These are phyloP conservation scores for Diaporthe sp. DNA, from an alignment of 2,329 filamentous ascomycete species.

Conservation along the genomic window DNA sequence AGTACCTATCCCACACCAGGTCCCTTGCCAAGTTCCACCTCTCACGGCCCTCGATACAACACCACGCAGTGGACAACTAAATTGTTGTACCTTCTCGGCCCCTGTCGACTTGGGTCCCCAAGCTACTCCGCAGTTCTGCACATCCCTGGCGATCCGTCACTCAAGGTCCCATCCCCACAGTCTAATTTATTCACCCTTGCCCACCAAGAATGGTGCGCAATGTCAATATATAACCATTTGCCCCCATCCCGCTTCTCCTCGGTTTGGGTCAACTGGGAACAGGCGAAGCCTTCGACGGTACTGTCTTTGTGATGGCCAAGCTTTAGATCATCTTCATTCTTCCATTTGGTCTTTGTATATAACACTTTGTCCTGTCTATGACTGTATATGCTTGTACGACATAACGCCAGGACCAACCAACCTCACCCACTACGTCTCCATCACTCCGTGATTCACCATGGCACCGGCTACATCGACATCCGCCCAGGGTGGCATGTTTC, in stretches of 20 bases:
- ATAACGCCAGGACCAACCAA: not conserved
- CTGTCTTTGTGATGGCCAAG: conserved; percentile 22
- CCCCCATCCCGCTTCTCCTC: conserved; percentile 50
- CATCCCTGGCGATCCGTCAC: conserved; percentile 39
- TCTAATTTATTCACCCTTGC: conserved; percentile 21
- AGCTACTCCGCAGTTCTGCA: conserved; percentile 44
- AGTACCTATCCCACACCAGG: not conserved
- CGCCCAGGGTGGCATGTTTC: conserved; percentile 65
- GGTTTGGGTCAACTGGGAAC: conserved; percentile 40
- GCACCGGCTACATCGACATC: conserved; percentile 61
- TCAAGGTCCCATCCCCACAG: conserved; percentile 40
- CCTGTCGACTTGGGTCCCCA: conserved; percentile 39
- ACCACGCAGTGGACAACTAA: conserved; percentile 8
- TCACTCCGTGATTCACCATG: conserved; percentile 48
- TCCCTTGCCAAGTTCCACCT: conserved; percentile 29
- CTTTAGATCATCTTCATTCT: conserved; percentile 10
- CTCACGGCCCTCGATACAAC: conserved; percentile 23
- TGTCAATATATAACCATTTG: conserved; percentile 57
- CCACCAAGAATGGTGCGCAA: conserved; percentile 51
- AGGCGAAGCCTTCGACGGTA: conserved; percentile 13
- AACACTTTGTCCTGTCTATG: conserved; percentile 18
- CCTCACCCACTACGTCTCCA: conserved; percentile 7
- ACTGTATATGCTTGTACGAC: conserved; percentile 17
- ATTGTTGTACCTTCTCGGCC: conserved; percentile 18
- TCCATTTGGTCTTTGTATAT: conserved; percentile 33